Evolutionary conservation across 2,329 filamentous ascomycete species (phyloP).

Genomic region (Microdochium nivale): DNA sequence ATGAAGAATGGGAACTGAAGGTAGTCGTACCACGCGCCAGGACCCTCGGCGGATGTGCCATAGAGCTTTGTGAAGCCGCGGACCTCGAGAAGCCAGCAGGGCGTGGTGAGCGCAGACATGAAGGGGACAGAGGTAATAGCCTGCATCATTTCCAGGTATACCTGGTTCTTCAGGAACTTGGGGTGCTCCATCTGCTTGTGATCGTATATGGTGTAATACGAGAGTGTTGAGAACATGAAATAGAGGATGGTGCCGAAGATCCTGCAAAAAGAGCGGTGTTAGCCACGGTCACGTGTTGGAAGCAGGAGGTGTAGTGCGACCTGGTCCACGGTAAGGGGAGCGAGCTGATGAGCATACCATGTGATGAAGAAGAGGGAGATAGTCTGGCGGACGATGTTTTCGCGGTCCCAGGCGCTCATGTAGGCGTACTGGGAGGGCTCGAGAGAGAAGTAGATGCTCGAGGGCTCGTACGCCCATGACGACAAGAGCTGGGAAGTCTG

Average conservation of each 20-base stretch:
- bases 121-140: slow-evolving; percentile 67
- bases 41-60: slow-evolving; percentile 66
- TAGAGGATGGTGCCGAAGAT: slow-evolving; percentile 79
- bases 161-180: slow-evolving; percentile 91
- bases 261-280: slow-evolving; percentile 39
- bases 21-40: slow-evolving; percentile 68
- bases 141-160: slow-evolving; percentile 76
- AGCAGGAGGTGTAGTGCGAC: slow-evolving; percentile 1
- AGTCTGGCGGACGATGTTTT: slow-evolving; percentile 68
- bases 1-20: slow-evolving; percentile 79
- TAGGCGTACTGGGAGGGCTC: slow-evolving; percentile 70
- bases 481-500: slow-evolving; percentile 51
- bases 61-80: slow-evolving; percentile 83
- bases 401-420: slow-evolving; percentile 66
- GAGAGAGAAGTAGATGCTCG: slow-evolving; percentile 61
- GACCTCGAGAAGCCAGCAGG: slow-evolving; percentile 76
- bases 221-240: slow-evolving; percentile 74
- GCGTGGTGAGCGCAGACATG: slow-evolving; percentile 75
- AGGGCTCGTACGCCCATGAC: slow-evolving; percentile 62
- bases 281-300: neutral
- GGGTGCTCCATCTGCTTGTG: slow-evolving; percentile 83
- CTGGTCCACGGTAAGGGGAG: too few relatives aligned
- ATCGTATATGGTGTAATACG: slow-evolving; percentile 86
- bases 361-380: slow-evolving; percentile 75
- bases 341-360: too few relatives aligned